Percentiles rank a stretch among this genome's conserved stretches.
Conservation (phyloP, 768 basidiomycete genomes). For the Agrocybe pediades region DNA sequence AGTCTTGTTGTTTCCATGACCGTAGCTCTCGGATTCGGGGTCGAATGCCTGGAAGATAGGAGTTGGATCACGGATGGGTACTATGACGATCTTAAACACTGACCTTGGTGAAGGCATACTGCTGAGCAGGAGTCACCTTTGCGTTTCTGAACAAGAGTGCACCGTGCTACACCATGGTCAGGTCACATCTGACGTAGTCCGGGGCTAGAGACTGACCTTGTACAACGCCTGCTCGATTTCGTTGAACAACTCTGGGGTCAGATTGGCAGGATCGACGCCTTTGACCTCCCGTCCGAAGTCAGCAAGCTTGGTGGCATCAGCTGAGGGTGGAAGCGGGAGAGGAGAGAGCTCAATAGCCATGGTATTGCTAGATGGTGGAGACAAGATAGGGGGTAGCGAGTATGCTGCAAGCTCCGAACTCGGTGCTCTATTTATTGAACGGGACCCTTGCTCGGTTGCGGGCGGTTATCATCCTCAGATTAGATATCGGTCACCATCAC, state of each 20-base stretch:
- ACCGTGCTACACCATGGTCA: constrained; percentile 49
- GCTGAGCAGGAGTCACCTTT: constrained; percentile 75
- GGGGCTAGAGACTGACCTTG: constrained; percentile 48
- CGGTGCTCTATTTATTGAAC: constrained; percentile 10
- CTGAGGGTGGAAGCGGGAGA: constrained; percentile 72
- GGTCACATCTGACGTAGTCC: background rate
- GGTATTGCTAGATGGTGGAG: background rate
- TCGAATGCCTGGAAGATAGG: constrained; percentile 68
- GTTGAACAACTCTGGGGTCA: constrained; percentile 61
- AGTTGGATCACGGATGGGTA: background rate
- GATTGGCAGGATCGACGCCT: constrained; percentile 66
- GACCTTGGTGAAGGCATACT: constrained; percentile 85
- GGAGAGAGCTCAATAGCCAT: constrained; percentile 74
- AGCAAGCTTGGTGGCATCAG: constrained; percentile 64
- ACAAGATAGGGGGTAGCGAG: constrained; percentile 1
- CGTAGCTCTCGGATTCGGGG: constrained; percentile 59
- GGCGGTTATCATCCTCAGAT: background rate
- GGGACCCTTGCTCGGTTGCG: background rate
- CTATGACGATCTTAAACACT: constrained; percentile 11
- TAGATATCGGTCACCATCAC: background rate
- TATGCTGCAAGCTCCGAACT: constrained; percentile 6
- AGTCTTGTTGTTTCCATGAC: constrained; percentile 90
- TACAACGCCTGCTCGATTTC: constrained; percentile 75
- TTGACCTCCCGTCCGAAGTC: constrained; percentile 80
- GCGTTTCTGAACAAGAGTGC: constrained; percentile 75